Evolutionary conservation across 345 rosid genomes (phyloP).

Genomic region (Gynandropsis gynandra): DNA sequence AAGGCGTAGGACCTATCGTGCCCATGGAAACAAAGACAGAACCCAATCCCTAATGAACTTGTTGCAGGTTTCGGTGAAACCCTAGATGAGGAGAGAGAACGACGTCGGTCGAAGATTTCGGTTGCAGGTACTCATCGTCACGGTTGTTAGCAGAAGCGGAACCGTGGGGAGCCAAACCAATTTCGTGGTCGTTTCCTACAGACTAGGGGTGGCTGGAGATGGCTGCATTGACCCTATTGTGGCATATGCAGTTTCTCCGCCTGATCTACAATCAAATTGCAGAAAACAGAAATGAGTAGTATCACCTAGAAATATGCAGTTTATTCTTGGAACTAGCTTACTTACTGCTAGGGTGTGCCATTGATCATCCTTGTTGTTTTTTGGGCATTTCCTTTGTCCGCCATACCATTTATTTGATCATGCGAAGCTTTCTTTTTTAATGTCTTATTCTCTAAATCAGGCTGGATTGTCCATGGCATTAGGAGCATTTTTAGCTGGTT

Average conservation of each 20-base stretch:
- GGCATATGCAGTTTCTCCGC: slow-evolving; percentile 70
- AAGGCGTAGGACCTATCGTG: slow-evolving; percentile 89
- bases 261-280: slow-evolving; percentile 97
- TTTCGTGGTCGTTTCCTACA: too few species aligned
- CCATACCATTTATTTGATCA: neutral
- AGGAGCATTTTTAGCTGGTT: slow-evolving; percentile 98
- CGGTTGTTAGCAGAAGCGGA: too few species aligned
- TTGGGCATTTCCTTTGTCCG: slow-evolving; percentile 2
- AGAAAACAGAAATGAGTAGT: slow-evolving; percentile 91
- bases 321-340: slow-evolving; percentile 94
- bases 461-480: slow-evolving; percentile 99
- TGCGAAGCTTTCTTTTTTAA: slow-evolving; percentile 7
- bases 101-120: too few species aligned
- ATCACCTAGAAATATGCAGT: slow-evolving; percentile 98
- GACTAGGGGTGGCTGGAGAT: too few species aligned
- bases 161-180: too few species aligned
- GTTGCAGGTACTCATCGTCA: too few species aligned
- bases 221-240: slow-evolving; percentile 14
- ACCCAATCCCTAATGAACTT: too few species aligned
- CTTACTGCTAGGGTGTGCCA: slow-evolving; percentile 91
- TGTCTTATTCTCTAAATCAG: slow-evolving; percentile 33
- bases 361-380: slow-evolving; percentile 21
- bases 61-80: too few species aligned
- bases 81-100: too few species aligned
- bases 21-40: too few species aligned